These are phyloP conservation scores for Coemansia sp. DNA, from an alignment of 192 early-diverging fungal species.

Conservation along the genomic window DNA sequence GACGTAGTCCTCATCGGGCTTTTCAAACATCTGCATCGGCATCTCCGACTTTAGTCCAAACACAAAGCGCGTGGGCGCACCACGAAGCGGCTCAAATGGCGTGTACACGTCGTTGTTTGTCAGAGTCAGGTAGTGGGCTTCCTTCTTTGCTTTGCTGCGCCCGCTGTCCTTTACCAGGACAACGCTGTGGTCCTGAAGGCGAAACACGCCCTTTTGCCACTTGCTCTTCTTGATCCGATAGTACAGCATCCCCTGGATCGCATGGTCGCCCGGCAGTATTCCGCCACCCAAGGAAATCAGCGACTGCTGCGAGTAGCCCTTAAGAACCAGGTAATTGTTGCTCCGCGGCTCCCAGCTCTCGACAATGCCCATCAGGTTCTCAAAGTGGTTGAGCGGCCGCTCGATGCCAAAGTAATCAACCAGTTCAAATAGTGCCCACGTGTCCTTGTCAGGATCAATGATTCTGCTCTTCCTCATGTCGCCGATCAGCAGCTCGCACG, in stretches of 20 bases:
- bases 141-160: conserved; percentile 37
- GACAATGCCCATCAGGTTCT: conserved; percentile 79
- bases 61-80: conserved; percentile 75
- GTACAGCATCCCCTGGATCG: conserved; percentile 68
- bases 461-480: conserved; percentile 68
- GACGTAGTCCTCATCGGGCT: conserved; percentile 80
- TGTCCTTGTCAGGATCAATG: conserved; percentile 49
- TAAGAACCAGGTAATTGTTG: conserved; percentile 74
- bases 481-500: conserved; percentile 69
- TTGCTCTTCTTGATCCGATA: conserved; percentile 80
- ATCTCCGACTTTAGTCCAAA: conserved; percentile 86
- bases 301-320: conserved; percentile 62
- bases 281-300: conserved; percentile 26
- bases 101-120: conserved; percentile 86
- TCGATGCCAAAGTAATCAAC: conserved; percentile 85
- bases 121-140: conserved; percentile 55
- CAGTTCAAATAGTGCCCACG: conserved; percentile 92
- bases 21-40: conserved; percentile 77
- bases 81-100: conserved; percentile 63
- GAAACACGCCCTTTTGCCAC: conserved; percentile 80
- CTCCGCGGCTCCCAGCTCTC: conserved; percentile 78
- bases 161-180: conserved; percentile 31
- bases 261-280: conserved; percentile 43
- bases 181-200: conserved; percentile 53
- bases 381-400: conserved; percentile 89